Conservation (phyloP, 2,329 filamentous ascomycete genomes). For the Clarireedia monteithiana region DNA sequence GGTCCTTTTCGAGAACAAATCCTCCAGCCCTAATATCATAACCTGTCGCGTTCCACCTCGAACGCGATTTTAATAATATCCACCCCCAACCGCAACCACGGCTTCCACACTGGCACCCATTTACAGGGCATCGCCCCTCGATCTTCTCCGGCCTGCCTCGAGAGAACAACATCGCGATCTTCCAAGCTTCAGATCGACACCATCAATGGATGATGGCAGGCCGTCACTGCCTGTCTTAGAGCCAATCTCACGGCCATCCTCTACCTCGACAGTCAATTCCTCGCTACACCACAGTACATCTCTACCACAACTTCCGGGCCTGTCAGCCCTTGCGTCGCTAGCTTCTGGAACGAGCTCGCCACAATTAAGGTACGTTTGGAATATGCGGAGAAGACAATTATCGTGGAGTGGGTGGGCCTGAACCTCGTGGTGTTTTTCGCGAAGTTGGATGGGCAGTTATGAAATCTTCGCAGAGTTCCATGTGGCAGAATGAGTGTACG, state of each 20-base stretch:
- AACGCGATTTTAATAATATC: slow-evolving; percentile 24
- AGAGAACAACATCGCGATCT: slow-evolving; percentile 40
- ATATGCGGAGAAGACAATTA: slow-evolving; percentile 3
- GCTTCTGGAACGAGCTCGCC: slow-evolving; percentile 41
- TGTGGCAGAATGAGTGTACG: background rate
- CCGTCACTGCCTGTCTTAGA: slow-evolving; percentile 40
- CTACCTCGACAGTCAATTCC: slow-evolving; percentile 41
- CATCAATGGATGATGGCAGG: slow-evolving; percentile 37
- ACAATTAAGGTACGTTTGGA: slow-evolving; percentile 40
- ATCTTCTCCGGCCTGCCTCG: slow-evolving; percentile 38
- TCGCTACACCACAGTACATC: slow-evolving; percentile 34
- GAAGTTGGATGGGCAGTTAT: background rate
- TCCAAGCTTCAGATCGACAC: slow-evolving; percentile 37
- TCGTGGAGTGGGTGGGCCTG: background rate
- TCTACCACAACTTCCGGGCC: slow-evolving; percentile 41
- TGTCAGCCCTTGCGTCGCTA: slow-evolving; percentile 52
- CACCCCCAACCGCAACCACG: slow-evolving; percentile 35
- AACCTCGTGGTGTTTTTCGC: background rate
- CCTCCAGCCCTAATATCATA: slow-evolving; percentile 1
- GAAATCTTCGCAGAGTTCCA: background rate
- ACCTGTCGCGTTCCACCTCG: slow-evolving; percentile 21
- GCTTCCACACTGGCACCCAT: slow-evolving; percentile 50
- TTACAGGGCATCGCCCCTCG: slow-evolving; percentile 52
- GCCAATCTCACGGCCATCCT: slow-evolving; percentile 45
- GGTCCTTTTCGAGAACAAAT: background rate